Percentiles rank a stretch among this genome's conserved stretches.
Evolutionary conservation across 345 rosid genomes (phyloP).

Genomic region (Rhodomyrtus tomentosa): DNA sequence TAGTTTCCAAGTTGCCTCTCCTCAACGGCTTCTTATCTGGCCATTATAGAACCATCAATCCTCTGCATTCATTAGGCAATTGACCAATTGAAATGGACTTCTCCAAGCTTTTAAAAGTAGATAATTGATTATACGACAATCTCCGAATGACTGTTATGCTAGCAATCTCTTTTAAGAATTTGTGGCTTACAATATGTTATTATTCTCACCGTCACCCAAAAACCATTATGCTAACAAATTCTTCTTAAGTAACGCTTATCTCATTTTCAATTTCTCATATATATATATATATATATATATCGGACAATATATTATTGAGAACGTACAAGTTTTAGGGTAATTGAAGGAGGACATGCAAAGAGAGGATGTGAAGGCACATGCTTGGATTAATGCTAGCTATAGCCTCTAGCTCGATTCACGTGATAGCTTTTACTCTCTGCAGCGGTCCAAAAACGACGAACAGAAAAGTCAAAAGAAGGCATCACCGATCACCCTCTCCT

Average conservation of each 20-base stretch:
- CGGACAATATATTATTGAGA: too few species aligned
- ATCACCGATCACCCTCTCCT: neutral
- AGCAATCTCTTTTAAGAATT: too few species aligned
- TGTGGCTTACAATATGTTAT: too few species aligned
- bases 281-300: too few species aligned
- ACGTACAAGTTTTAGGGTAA: too few species aligned
- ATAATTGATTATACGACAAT: too few species aligned
- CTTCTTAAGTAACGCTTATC: neutral
- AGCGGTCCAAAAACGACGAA: neutral
- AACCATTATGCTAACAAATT: too few species aligned
- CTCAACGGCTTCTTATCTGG: neutral
- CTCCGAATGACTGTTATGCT: too few species aligned
- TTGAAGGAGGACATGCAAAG: too few species aligned
- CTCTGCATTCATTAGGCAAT: neutral
- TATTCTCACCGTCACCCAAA: too few species aligned
- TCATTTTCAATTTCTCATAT: too few species aligned
- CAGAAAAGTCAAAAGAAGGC: neutral
- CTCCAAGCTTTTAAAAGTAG: neutral
- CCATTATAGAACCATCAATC: neutral
- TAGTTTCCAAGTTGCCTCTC: neutral
- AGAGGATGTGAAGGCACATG: too few species aligned
- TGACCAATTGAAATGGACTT: neutral
- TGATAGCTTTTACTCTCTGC: neutral
- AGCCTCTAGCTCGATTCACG: neutral
- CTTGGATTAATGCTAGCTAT: neutral